phyloP scores from a whole-genome alignment of 225 moss, liverwort and hornwort species.

The Polytrichum formosum region DNA sequence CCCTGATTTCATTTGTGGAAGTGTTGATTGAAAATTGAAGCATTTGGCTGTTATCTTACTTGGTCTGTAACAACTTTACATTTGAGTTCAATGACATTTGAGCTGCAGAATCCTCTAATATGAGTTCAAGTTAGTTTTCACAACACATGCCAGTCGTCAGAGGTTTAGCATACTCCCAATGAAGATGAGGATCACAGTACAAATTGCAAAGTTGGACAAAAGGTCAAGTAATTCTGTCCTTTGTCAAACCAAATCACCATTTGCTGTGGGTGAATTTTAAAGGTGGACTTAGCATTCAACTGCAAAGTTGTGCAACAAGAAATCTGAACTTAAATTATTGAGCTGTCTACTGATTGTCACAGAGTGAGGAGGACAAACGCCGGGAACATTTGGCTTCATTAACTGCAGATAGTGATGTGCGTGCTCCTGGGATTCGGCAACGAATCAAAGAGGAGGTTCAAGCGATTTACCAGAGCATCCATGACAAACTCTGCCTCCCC shows the following conservation, averaged over 20 bases:
- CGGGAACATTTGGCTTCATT: conserved; percentile 31
- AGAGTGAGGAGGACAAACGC: conserved; percentile 41
- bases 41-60: too few relatives aligned
- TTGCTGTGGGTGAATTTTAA: too few relatives aligned
- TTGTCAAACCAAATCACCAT: background rate
- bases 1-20: too few relatives aligned
- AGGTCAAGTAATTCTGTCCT: background rate
- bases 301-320: too few relatives aligned
- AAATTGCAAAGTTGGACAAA: background rate
- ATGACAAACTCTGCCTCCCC: conserved; percentile 33
- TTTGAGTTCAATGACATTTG: too few relatives aligned
- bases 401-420: conserved; percentile 27
- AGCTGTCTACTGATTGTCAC: background rate
- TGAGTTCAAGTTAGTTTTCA: too few relatives aligned
- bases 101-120: too few relatives aligned
- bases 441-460: conserved; percentile 46
- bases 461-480: conserved; percentile 26
- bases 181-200: background rate
- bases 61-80: too few relatives aligned
- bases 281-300: too few relatives aligned
- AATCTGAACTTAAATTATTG: background rate
- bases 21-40: too few relatives aligned
- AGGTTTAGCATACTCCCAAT: background rate
- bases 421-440: conserved; percentile 33
- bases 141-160: background rate